Conservation (phyloP, 2,329 filamentous ascomycete species). For the Exophiala sp. region DNA sequence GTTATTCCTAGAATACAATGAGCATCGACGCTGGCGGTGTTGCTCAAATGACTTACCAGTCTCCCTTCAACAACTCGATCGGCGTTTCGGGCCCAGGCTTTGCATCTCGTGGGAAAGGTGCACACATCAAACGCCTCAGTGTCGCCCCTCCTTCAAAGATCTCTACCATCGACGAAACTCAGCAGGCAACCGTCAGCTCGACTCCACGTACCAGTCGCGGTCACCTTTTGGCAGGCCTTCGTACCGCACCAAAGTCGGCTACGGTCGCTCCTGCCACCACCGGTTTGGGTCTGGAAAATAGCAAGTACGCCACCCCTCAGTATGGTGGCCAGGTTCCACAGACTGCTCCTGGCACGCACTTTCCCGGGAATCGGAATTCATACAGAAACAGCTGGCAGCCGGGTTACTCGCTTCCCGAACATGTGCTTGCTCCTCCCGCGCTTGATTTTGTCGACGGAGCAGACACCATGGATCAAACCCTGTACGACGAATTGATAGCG, state of each 20-base stretch:
- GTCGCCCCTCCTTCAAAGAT: constrained; percentile 68
- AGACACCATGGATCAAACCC: constrained; percentile 72
- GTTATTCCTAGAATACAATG: constrained; percentile 22
- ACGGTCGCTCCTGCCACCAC: constrained; percentile 63
- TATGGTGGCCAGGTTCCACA: constrained; percentile 50
- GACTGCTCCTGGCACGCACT: constrained; percentile 53
- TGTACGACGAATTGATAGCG: constrained; percentile 83
- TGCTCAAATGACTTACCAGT: constrained; percentile 95
- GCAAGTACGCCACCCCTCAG: constrained; percentile 43
- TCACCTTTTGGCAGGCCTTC: constrained; percentile 84
- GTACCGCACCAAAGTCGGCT: constrained; percentile 85
- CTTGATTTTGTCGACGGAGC: constrained; percentile 66
- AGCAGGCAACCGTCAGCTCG: constrained; percentile 61
- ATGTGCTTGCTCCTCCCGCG: constrained; percentile 77
- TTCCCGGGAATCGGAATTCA: constrained; percentile 40
- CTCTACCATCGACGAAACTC: constrained; percentile 57
- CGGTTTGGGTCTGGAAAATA: constrained; percentile 42
- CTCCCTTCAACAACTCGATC: constrained; percentile 63
- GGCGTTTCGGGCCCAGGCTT: constrained; percentile 73
- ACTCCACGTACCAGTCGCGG: constrained; percentile 92
- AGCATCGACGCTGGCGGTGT: constrained; percentile 92
- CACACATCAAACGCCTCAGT: constrained; percentile 81
- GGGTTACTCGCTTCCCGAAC: constrained; percentile 68
- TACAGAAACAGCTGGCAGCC: constrained; percentile 49
- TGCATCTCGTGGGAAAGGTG: constrained; percentile 76